phyloP scores from a whole-genome alignment of 164 flowering plant species.

The Vitis cinerea region DNA sequence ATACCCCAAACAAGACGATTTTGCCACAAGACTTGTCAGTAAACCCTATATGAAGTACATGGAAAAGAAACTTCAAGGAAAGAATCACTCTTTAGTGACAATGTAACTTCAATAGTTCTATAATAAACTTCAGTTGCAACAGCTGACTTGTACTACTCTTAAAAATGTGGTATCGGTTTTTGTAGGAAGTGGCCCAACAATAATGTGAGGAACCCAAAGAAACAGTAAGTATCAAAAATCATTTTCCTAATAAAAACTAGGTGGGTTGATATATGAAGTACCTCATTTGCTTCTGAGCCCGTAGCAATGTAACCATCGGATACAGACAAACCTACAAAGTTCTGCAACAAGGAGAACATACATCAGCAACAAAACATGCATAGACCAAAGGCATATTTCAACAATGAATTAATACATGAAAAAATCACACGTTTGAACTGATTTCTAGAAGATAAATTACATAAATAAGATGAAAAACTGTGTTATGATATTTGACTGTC shows the following conservation, averaged over 20 bases:
- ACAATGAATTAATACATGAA: not conserved
- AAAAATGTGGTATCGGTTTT: too few species aligned
- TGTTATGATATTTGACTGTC: not conserved
- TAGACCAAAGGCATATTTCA: not conserved
- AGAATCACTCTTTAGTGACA: too few species aligned
- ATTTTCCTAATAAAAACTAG: not conserved
- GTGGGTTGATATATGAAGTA: conserved; percentile 19
- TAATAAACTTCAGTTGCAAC: too few species aligned
- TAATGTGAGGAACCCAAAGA: not conserved
- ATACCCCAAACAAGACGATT: too few species aligned
- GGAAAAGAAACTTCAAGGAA: too few species aligned
- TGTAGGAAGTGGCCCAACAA: too few species aligned
- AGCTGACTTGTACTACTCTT: too few species aligned
- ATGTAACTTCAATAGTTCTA: too few species aligned
- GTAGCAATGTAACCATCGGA: conserved; percentile 92
- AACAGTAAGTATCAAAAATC: not conserved
- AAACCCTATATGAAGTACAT: too few species aligned
- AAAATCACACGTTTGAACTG: not conserved
- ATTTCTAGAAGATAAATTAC: not conserved
- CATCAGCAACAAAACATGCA: conserved; percentile 13
- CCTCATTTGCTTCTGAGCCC: conserved; percentile 99
- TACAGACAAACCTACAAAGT: conserved; percentile 93
- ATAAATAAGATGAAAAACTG: not conserved
- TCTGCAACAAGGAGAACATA: conserved; percentile 49
- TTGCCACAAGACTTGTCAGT: too few species aligned